Base-by-base conservation (phyloP, 192 early-diverging fungal species). In the Pilaira anomala region DNA sequence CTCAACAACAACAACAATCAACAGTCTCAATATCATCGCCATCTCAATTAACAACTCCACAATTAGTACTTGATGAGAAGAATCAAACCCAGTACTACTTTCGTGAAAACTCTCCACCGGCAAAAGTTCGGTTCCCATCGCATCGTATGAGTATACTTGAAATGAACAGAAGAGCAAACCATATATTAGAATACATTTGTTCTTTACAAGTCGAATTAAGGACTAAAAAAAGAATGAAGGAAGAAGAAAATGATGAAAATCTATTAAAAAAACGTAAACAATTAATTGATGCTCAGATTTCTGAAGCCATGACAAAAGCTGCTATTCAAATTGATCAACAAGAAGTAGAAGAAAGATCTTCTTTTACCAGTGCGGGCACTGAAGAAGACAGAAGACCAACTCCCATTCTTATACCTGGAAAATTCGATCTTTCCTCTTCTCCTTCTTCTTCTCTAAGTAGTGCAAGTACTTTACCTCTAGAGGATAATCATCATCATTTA, bases 131-230 rank as follows among this genome's bases (percentile, higher is more conserved):
- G 54, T 70, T 76, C 36, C 84, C 85, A 2, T 66, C 80, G 50
- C 51, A 80, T 22, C 62, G 72, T 21, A 76, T 85, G 65, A 76
- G 76, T 18, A 39, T 88, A 19, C 67, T 68, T 48, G 87, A 88
- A 53, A 88, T 87, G 87, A 86, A 73, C 63, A 79, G 80, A 62
- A 80, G 87, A n/a, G 78, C 81, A 18, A 87, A 86, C 68, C 84
- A 83, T 30, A 68, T 88, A 29, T 72, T 81, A 28, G 85, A 88
- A 39, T 89, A 85, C 67, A 80, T 86, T 22, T 64, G 71, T 25
- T 73, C 83, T 4, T 54, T 78, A 3, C 80, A 83, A 57, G 62
- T 78, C 9, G 72, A 76, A 40, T 78, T 80, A 78, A 51, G 36
- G 50, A 61, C 41, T 6, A 40, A 19, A 36, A 45, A 26, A 6